A percentile compares a stretch with the other conserved stretches of the same genome.
These are phyloP conservation scores for Sonneratia alba DNA, from an alignment of 345 rosid genomes.

Conservation along the genomic window DNA sequence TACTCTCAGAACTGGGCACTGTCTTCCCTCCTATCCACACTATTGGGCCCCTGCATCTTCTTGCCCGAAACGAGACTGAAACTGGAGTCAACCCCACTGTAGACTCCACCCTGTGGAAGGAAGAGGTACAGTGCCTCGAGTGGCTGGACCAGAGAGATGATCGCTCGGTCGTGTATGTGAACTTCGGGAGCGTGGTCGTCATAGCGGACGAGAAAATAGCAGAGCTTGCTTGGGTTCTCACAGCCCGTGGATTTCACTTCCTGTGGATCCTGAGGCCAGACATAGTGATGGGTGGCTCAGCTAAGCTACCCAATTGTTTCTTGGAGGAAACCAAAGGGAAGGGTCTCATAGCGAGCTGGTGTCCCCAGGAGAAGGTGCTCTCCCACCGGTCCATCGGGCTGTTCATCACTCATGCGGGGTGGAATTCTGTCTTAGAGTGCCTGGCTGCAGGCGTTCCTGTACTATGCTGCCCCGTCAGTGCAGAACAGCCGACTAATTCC, in stretches of 20 bases:
- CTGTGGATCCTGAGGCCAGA: slow-evolving; percentile 10
- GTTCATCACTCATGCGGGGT: slow-evolving; percentile 11
- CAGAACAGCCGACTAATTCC: slow-evolving; percentile 8
- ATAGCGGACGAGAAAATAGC: not conserved
- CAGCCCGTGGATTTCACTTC: not conserved
- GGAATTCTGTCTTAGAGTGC: slow-evolving; percentile 10
- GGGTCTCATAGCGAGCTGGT: slow-evolving; percentile 10
- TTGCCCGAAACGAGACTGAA: not conserved
- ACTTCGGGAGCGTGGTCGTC: slow-evolving; percentile 4
- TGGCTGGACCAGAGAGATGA: slow-evolving; percentile 8
- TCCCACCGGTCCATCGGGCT: slow-evolving; percentile 7
- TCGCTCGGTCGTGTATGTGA: slow-evolving; percentile 8
- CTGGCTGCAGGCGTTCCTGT: slow-evolving; percentile 6
- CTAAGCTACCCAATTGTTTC: slow-evolving; percentile 4
- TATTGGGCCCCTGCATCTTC: slow-evolving; percentile 13
- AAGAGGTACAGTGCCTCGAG: slow-evolving; percentile 4
- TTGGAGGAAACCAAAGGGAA: not conserved
- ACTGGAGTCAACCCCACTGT: not conserved
- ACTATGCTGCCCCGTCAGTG: slow-evolving; percentile 5
- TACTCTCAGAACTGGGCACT: slow-evolving; percentile 4
- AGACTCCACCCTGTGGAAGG: slow-evolving; percentile 14
- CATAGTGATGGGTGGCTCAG: slow-evolving; percentile 2
- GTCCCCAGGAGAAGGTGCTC: slow-evolving; percentile 7
- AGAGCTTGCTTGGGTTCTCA: slow-evolving; percentile 8
- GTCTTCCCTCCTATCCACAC: slow-evolving; percentile 15